A percentile compares a stretch with the other conserved stretches of the same genome.
phyloP scores from a whole-genome alignment of 257 asterid genomes.

The Salvia hispanica region DNA sequence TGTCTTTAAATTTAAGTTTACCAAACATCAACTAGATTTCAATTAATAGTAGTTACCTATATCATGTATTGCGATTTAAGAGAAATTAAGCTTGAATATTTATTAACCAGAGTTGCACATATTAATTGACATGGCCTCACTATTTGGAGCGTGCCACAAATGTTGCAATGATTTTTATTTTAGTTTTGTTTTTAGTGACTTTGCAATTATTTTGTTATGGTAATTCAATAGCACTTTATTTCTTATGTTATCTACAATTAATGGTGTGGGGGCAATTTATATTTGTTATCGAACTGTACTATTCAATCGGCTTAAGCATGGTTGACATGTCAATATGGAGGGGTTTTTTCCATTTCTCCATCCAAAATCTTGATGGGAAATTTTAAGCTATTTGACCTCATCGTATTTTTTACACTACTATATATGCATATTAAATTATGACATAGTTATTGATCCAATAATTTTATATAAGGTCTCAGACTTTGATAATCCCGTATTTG shows the following conservation, averaged over 20 bases:
- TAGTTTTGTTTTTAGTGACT: background rate
- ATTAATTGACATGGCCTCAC: slow-evolving; percentile 25
- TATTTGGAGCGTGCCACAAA: background rate
- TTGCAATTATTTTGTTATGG: background rate
- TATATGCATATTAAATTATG: no score
- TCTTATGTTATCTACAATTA: background rate
- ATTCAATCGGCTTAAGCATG: background rate
- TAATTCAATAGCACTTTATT: background rate
- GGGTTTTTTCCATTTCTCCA: background rate
- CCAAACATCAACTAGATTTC: no score
- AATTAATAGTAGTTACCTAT: no score
- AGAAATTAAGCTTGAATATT: background rate
- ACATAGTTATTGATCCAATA: no score
- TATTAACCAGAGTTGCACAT: slow-evolving; percentile 27
- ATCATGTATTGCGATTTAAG: slow-evolving; percentile 12
- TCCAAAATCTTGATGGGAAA: background rate
- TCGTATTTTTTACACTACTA: no score
- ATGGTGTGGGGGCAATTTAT: background rate
- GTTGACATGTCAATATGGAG: background rate
- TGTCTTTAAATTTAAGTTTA: no score
- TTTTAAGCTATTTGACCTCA: background rate
- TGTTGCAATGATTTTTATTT: background rate
- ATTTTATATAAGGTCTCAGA: no score
- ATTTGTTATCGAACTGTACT: background rate
- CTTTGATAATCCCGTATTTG: no score